These are phyloP conservation scores for Petrea volubilis DNA, from an alignment of 257 asterid species.

Conservation along the genomic window DNA sequence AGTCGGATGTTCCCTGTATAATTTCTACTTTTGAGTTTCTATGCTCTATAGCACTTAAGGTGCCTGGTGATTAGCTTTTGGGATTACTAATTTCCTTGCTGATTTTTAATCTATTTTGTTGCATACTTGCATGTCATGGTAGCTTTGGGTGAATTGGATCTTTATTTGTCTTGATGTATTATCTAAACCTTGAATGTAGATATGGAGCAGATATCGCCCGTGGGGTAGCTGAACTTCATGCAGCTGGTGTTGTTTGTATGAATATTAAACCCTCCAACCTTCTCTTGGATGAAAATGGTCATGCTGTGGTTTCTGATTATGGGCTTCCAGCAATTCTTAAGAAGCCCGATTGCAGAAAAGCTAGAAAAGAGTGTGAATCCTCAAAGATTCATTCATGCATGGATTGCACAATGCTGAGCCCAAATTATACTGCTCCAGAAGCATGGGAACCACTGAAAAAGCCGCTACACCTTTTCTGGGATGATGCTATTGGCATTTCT, in stretches of 20 bases:
- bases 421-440: slow-evolving; percentile 97
- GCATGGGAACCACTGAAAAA: slow-evolving; percentile 98
- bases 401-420: slow-evolving; percentile 99
- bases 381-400: slow-evolving; percentile 88
- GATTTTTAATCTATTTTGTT: not conserved
- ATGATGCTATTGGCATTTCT: slow-evolving; percentile 96
- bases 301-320: slow-evolving; percentile 93
- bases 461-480: slow-evolving; percentile 94
- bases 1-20: slow-evolving; percentile 1
- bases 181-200: slow-evolving; percentile 47
- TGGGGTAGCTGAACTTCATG: slow-evolving; percentile 98
- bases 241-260: slow-evolving; percentile 99
- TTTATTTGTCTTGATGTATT: slow-evolving; percentile 30
- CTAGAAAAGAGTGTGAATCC: slow-evolving; percentile 76
- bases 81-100: not conserved
- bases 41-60: not conserved
- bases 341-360: slow-evolving; percentile 80
- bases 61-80: slow-evolving; percentile 14
- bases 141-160: slow-evolving; percentile 9
- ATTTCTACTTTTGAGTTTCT: not conserved
- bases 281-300: slow-evolving; percentile 89
- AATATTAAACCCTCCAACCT: slow-evolving; percentile 94
- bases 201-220: slow-evolving; percentile 99
- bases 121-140: slow-evolving; percentile 11
- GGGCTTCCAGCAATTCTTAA: slow-evolving; percentile 95